Base-by-base conservation (phyloP, 495 filamentous ascomycete species). In the Tuber indicum region DNA sequence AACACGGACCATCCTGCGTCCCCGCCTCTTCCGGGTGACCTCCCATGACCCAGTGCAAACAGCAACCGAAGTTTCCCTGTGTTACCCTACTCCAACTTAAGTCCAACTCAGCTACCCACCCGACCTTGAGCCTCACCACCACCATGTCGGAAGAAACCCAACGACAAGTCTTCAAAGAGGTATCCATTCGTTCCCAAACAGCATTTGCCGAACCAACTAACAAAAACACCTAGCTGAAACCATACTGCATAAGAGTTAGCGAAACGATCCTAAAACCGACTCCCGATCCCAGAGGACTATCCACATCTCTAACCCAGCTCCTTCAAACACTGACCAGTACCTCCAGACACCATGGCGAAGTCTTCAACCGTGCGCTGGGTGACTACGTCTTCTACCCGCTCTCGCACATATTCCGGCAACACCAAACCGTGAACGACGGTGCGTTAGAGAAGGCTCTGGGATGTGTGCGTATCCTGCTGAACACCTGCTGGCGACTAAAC, bases 361-460 rank as follows among this genome's bases (percentile, higher is more conserved):
- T 87, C 0, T 86, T 98, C 17, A 93, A 97, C 82, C 87, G 89
- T 73, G 94, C 93, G 84, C 86, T 98, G 42, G 96, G 94, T 12
- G 93, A 98, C 84, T 99, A 97, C 86, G 89, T 92, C 79, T 98
- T 98, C 87, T 96, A 97, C 80, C 96, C 96, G 0, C 85, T 99
- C 0, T 93, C 92, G 3, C 92, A 96, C 77, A 90, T 98, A 72
- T 91, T 99, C 79, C 91, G 92, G 75, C 88, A 90, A 72, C 91
- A 91, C 72, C 89, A 94, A 77, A 87, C 87, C 44, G 87, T 94
- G 46, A 89, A 96, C 9, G 88, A 92, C 44, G 88, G 89, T 46
- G 89, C 92, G 39, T 84, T 95, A 6, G 96, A 99, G 84, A 80
- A 91, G 41, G 89, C 90, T 47, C 87, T 98, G 26, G 88, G 89